Evolutionary conservation across 2,329 filamentous ascomycete genomes (phyloP).

Genomic region (Monosporascus sp.): DNA sequence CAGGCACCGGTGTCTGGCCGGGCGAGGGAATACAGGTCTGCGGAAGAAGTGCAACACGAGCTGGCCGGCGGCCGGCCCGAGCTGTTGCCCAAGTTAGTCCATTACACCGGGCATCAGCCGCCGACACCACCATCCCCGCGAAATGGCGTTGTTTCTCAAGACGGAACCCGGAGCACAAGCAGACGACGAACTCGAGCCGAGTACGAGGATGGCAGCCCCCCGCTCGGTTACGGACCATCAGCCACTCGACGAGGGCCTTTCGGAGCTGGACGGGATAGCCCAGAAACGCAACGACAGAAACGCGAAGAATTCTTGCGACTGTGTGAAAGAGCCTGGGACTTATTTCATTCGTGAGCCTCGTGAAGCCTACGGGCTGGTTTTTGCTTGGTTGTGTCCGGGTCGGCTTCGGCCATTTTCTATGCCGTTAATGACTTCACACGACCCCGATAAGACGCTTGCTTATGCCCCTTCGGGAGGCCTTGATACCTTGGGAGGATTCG

Average conservation of each 20-base stretch:
- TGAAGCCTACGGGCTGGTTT: not conserved
- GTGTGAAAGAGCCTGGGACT: slow-evolving; percentile 88
- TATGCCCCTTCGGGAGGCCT: not conserved
- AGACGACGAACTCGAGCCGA: slow-evolving; percentile 79
- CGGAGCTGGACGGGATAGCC: slow-evolving; percentile 75
- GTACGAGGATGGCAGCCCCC: slow-evolving; percentile 88
- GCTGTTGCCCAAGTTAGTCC: slow-evolving; percentile 84
- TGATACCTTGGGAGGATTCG: not conserved
- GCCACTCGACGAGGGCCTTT: slow-evolving; percentile 63
- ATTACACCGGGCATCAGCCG: slow-evolving; percentile 91
- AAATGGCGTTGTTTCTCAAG: slow-evolving; percentile 41
- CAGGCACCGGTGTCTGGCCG: slow-evolving; percentile 55
- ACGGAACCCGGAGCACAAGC: slow-evolving; percentile 53
- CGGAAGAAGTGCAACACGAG: slow-evolving; percentile 90
- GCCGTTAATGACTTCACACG: not conserved
- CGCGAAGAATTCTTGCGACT: slow-evolving; percentile 86
- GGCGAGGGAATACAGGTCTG: slow-evolving; percentile 84
- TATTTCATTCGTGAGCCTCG: slow-evolving; percentile 76
- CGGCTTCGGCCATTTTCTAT: not conserved
- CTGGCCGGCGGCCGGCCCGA: slow-evolving; percentile 89
- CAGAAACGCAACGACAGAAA: slow-evolving; percentile 78
- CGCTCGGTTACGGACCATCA: slow-evolving; percentile 65
- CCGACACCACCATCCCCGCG: slow-evolving; percentile 83
- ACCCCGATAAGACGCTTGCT: not conserved
- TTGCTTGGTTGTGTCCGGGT: not conserved